Evolutionary conservation across 2,329 filamentous ascomycete species (phyloP), one percentile per base, ranked within the genome.

Genomic region (Aspergillus floridensis): DNA sequence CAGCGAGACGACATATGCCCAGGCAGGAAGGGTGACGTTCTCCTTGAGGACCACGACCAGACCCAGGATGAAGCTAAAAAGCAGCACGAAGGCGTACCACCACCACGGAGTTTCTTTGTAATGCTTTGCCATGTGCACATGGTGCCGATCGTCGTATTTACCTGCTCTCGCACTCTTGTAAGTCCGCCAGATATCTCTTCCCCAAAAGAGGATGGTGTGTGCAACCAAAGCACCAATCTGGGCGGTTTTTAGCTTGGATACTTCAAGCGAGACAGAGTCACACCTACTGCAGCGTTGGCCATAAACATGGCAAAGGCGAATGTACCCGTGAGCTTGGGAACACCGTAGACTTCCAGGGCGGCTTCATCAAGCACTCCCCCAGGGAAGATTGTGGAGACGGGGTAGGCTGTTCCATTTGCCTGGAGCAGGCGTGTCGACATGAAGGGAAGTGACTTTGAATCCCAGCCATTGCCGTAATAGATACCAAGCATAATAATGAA

Each of bases 1-100:
- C 0, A 83, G 70, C 0, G 80, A 67, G 1, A 83, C 71, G 8
- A 83, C 68, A 58, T 82, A 83, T 0, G 75, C 80, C 81, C 81
- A 82, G 2, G 62, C 71, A 0, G 80, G 78, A 29, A 82, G 71
- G 0, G 80, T 82, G 3, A 80, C 76, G 47, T 82, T 71, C 52
- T 80, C 77, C 56, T 77, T 80, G 49, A 75, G 66, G 7, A 80
- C 77, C 0, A 82, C 80, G 2, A 81, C 65, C 4, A 82, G 70
- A 0, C 81, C 81, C 0, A 81, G 75, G 2, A 82, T 59, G 53
- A 83, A 82, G 56, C 77, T 78, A 10, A 76, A 48, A 1, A 79
- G 68, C 8, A 82, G 76, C 2, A 81, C 68, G 0, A 56, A 22
- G 0, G 76, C 59, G 49, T 80, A 82, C 80, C 81, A 82, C 79